Evolutionary conservation across 176 grass and related monocot genomes (phyloP).

Genomic region (Miscanthus lutarioriparius): DNA sequence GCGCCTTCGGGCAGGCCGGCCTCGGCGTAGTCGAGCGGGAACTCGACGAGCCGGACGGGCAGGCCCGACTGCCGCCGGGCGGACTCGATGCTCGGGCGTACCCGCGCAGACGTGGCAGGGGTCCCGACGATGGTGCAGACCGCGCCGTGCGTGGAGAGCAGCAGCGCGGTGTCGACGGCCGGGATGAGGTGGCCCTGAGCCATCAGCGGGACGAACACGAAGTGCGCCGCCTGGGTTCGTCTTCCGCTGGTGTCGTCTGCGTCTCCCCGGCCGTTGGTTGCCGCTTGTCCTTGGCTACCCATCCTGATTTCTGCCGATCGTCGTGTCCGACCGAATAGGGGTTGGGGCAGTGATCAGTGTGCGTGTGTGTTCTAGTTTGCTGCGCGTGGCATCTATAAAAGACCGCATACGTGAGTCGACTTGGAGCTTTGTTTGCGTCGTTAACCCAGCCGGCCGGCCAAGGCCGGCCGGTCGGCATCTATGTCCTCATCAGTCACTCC

Average conservation of each 20-base stretch:
- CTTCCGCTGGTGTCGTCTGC: not conserved
- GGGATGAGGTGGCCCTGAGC: conserved; percentile 64
- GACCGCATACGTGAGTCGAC: not conserved
- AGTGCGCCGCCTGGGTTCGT: conserved; percentile 34
- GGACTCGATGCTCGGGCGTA: conserved; percentile 18
- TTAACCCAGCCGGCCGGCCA: not conserved
- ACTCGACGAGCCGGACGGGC: conserved; percentile 27
- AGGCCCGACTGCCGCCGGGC: not conserved
- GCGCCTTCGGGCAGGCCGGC: conserved; percentile 27
- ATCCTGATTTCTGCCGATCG: not conserved
- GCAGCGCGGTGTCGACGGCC: conserved; percentile 48
- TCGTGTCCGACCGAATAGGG: not conserved
- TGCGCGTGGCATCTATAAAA: not conserved
- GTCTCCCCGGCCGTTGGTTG: not conserved
- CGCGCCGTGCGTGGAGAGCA: conserved; percentile 47
- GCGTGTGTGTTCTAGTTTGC: too few relatives aligned
- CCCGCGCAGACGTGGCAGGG: conserved; percentile 15
- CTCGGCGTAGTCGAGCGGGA: conserved; percentile 32
- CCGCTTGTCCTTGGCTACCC: not conserved
- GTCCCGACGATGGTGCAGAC: conserved; percentile 39
- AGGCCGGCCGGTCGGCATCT: too few relatives aligned
- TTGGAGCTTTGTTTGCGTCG: not conserved
- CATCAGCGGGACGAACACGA: conserved; percentile 55
- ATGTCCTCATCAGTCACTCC: too few relatives aligned
- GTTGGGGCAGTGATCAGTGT: not conserved